A percentile compares a stretch with the other conserved stretches of the same genome.
Evolutionary conservation across 139 green algal species (phyloP).

Genomic region (Trebouxia sp.): DNA sequence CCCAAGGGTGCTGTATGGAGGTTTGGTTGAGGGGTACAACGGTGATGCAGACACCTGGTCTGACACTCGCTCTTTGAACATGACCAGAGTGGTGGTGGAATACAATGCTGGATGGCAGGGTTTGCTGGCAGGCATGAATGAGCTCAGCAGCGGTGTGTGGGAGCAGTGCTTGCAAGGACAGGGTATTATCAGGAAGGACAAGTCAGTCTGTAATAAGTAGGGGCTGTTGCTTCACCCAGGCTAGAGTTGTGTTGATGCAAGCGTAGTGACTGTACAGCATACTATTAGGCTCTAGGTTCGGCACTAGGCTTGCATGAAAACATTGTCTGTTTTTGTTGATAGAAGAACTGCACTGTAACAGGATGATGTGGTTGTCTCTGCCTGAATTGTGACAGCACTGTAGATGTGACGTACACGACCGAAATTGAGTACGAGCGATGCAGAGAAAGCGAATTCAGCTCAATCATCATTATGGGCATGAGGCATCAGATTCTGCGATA

Average conservation of each 20-base stretch:
- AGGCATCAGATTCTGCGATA: too few species aligned
- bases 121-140: conserved; percentile 28
- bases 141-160: conserved; percentile 33
- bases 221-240: too few species aligned
- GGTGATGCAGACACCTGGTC: conserved; percentile 29
- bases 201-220: conserved; percentile 4
- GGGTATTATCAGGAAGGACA: conserved; percentile 28
- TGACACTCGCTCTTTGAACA: conserved; percentile 44
- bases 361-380: too few species aligned
- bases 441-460: too few species aligned
- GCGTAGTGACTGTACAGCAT: not conserved
- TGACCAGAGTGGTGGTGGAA: conserved; percentile 46
- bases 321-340: not conserved
- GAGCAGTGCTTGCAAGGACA: conserved; percentile 42
- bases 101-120: conserved; percentile 58
- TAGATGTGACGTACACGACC: too few species aligned
- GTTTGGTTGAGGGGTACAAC: conserved; percentile 59
- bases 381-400: too few species aligned
- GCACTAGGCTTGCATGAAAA: not conserved
- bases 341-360: too few species aligned
- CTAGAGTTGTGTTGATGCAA: too few species aligned
- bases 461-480: too few species aligned
- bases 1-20: conserved; percentile 59
- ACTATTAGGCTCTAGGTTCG: not conserved
- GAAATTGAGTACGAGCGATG: too few species aligned